These are phyloP conservation scores for Rhizophagus sp. DNA, from an alignment of 192 early-diverging fungal species.

Conservation along the genomic window DNA sequence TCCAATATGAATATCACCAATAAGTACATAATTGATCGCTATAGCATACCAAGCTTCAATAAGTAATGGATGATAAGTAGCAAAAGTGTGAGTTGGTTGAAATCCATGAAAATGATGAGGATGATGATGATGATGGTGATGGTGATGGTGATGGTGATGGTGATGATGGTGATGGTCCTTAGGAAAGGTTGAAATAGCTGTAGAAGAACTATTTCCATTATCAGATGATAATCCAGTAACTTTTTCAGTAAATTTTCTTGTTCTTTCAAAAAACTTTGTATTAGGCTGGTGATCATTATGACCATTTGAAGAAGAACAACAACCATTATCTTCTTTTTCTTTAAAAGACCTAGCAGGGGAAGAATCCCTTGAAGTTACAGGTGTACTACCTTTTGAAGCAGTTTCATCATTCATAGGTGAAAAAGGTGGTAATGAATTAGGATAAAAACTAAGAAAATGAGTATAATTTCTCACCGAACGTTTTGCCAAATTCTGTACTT, in stretches of 20 bases:
- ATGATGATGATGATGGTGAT: constrained; percentile 9
- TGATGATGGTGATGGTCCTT: background rate
- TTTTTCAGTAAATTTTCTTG: background rate
- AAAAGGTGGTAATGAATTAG: constrained; percentile 23
- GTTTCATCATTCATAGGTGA: background rate
- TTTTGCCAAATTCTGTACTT: constrained; percentile 19
- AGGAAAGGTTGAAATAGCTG: background rate
- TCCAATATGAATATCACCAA: constrained; percentile 15
- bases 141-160: background rate
- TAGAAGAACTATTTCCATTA: background rate
- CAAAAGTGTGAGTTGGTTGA: constrained; percentile 16
- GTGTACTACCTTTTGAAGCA: constrained; percentile 11
- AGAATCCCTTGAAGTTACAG: constrained; percentile 13
- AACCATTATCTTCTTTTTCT: background rate
- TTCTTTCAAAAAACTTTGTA: background rate
- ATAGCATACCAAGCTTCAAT: constrained; percentile 31
- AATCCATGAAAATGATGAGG: constrained; percentile 21
- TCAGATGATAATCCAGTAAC: background rate
- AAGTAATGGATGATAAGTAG: constrained; percentile 25
- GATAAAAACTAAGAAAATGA: constrained; percentile 26
- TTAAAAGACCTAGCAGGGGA: constrained; percentile 12
- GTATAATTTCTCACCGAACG: constrained; percentile 22
- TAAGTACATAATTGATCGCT: constrained; percentile 18
- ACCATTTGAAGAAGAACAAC: background rate
- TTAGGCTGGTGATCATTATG: background rate